Evolutionary conservation across 257 asterid genomes (phyloP).

Genomic region (Petunia axillaris): DNA sequence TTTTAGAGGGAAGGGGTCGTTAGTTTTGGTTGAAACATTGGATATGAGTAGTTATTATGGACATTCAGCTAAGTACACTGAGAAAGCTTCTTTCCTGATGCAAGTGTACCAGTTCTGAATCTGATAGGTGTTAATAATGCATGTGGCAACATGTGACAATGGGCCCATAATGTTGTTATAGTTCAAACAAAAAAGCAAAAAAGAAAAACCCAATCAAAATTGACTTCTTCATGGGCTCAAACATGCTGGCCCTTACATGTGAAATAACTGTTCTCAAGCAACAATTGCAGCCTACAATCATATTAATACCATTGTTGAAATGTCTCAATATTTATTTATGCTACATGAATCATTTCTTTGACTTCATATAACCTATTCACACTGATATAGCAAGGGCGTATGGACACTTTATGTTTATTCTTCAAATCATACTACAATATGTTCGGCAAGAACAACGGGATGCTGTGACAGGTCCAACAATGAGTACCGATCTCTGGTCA

Average conservation of each 20-base stretch:
- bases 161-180: constrained; percentile 29
- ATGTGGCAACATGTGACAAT: constrained; percentile 36
- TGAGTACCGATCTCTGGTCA: too few relatives aligned
- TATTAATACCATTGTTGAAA: constrained; percentile 12
- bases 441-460: neutral
- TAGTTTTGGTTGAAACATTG: constrained; percentile 17
- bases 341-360: constrained; percentile 13
- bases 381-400: neutral
- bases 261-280: constrained; percentile 26
- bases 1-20: neutral
- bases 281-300: constrained; percentile 28
- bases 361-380: neutral
- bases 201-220: constrained; percentile 18
- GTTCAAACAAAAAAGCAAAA: constrained; percentile 10
- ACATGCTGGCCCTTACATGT: constrained; percentile 40
- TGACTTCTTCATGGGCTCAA: constrained; percentile 33
- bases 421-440: neutral
- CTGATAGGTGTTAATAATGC: neutral
- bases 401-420: neutral
- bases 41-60: neutral
- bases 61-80: constrained; percentile 19
- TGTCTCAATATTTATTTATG: constrained; percentile 35
- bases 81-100: neutral
- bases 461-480: too few relatives aligned
- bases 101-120: too few relatives aligned